Evolutionary conservation across 495 filamentous ascomycete species (phyloP).

Genomic region (Annulohypoxylon maeteangense): DNA sequence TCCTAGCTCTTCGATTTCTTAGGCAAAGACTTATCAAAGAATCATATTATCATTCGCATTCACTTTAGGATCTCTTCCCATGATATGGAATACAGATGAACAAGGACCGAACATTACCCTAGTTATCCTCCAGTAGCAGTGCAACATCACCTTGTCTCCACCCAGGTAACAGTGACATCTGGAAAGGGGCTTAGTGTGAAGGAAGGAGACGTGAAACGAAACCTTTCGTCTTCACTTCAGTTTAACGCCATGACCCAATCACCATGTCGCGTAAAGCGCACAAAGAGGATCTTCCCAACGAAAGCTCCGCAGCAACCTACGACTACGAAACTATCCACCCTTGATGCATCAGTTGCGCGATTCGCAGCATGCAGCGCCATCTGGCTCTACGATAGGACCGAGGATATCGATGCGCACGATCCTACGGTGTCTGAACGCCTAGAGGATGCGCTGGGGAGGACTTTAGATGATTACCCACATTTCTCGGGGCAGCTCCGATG

Average conservation of each 20-base stretch:
- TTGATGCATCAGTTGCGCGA: slow-evolving; percentile 48
- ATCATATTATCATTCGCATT: too few relatives aligned
- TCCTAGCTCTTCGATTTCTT: background rate
- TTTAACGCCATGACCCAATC: slow-evolving; percentile 6
- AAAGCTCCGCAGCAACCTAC: slow-evolving; percentile 8
- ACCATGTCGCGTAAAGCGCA: slow-evolving; percentile 17
- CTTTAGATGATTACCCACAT: slow-evolving; percentile 52
- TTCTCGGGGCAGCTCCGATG: slow-evolving; percentile 51
- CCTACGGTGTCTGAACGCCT: slow-evolving; percentile 42
- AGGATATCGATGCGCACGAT: slow-evolving; percentile 31
- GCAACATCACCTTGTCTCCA: background rate
- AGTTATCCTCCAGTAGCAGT: background rate
- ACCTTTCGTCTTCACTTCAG: background rate
- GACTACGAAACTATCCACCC: slow-evolving; percentile 50
- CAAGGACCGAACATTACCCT: background rate
- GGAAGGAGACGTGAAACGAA: background rate
- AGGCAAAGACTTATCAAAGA: background rate
- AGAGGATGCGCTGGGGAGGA: slow-evolving; percentile 48
- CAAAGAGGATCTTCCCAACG: slow-evolving; percentile 43
- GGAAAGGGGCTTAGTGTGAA: background rate
- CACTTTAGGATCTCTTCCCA: too few relatives aligned
- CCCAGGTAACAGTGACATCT: background rate
- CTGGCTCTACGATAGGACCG: slow-evolving; percentile 51
- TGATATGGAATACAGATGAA: too few relatives aligned
- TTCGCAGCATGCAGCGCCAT: slow-evolving; percentile 52